Conservation (phyloP, 192 early-diverging fungal genomes). For the Nowakowskiella sp. region DNA sequence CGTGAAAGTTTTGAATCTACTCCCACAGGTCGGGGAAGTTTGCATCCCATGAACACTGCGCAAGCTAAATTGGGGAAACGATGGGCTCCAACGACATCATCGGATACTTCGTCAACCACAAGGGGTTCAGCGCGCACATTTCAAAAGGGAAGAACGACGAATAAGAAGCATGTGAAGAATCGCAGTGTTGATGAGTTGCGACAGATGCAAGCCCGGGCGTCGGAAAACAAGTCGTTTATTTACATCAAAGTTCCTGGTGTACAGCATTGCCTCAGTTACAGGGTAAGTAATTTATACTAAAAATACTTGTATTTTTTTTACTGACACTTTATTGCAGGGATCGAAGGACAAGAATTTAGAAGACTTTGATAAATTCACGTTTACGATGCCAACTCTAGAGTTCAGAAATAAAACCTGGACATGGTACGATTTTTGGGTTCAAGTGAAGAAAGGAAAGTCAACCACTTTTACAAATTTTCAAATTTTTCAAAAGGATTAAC, state of each 20-base stretch:
- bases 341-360: constrained; percentile 69
- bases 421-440: constrained; percentile 61
- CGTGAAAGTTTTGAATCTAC: too few species aligned
- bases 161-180: constrained; percentile 9
- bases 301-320: constrained; percentile 1
- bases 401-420: constrained; percentile 78
- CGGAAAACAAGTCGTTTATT: constrained; percentile 79
- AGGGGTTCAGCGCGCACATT: constrained; percentile 1
- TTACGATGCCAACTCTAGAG: constrained; percentile 65
- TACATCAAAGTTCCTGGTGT: constrained; percentile 81
- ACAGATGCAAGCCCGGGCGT: constrained; percentile 80
- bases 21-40: too few species aligned
- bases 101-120: too few species aligned
- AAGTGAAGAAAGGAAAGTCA: constrained; percentile 58
- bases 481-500: neutral
- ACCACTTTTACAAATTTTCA: constrained; percentile 1
- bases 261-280: constrained; percentile 77
- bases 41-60: too few species aligned
- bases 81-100: too few species aligned
- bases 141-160: constrained; percentile 3
- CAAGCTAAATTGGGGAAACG: too few species aligned
- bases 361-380: constrained; percentile 65
- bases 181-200: constrained; percentile 54
- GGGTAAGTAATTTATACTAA: constrained; percentile 36
- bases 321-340: constrained; percentile 40